Evolutionary conservation across 805 yeast species (phyloP), one percentile per base, ranked within the genome.

Genomic region (Millerozyma miso): DNA sequence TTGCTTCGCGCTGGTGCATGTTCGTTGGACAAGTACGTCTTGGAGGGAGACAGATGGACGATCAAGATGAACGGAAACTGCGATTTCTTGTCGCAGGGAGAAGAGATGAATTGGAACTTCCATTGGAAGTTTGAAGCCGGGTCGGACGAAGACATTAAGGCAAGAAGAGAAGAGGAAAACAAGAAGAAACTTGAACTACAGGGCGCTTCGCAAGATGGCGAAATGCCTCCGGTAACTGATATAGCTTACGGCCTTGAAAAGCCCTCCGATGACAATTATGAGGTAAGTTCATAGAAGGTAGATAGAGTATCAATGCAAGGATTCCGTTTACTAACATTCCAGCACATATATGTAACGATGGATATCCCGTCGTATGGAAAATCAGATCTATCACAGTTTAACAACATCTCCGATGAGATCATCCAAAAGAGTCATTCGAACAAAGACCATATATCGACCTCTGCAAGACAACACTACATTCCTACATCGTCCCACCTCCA

Each of bases 71-170:
- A 86, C 58, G 97, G 97, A 3, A 74, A 79, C 48, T 79, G 88
- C 5, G 80, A 76, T 35, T 89, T 83, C 53, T 68, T 91, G 47
- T 60, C 76, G 4, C 63, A 73, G 4, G 98, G 98, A 5, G 93
- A 90, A 54, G 97, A 89, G 60, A 88, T 88, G 95, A 83, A 87
- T 57, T 90, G 97, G 97, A 80, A 83, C 53, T 91, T 89, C 68
- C 79, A 77, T 54, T 71, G 62, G 43, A 80, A 79, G 15, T 83
- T 78, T 51, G 96, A 88, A 65, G 96, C 97, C 4, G 97, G 97
- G 8, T 85, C 95, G 3, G 88, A 83, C 49, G 95, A 84, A 39
- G 97, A 89, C 61, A 80, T 88, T 41, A 79, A 76, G 50, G 76
- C 77, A 13, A 73, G 89, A 48, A 41, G 48, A 42, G 50, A 43